These are phyloP conservation scores for Chaetomium olivaceum DNA, from an alignment of 2,329 filamentous ascomycete species.

Conservation along the genomic window DNA sequence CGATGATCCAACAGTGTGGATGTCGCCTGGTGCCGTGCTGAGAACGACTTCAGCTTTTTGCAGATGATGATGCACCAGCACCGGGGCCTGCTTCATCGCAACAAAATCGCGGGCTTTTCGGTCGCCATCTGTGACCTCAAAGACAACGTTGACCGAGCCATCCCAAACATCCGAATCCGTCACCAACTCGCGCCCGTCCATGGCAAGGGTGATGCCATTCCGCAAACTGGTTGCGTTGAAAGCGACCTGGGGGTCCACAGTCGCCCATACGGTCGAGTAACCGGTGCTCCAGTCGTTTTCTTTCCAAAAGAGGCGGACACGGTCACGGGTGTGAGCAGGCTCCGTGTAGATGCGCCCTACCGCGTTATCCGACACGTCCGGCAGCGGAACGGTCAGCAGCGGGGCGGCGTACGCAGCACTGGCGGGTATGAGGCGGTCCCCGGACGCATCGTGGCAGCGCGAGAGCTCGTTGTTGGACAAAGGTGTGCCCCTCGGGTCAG, in stretches of 20 bases:
- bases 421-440: background rate
- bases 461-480: conserved; percentile 10
- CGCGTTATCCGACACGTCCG: background rate
- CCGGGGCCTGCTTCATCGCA: conserved; percentile 40
- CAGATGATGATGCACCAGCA: conserved; percentile 43
- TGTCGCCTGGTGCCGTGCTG: conserved; percentile 9
- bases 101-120: conserved; percentile 34
- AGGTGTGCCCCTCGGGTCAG: conserved; percentile 3
- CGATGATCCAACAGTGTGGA: background rate
- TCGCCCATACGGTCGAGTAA: background rate
- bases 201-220: conserved; percentile 39
- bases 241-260: conserved; percentile 33
- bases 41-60: conserved; percentile 33
- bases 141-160: conserved; percentile 34
- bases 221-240: conserved; percentile 37
- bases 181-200: conserved; percentile 40
- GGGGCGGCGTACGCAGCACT: conserved; percentile 7
- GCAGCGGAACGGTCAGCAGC: background rate
- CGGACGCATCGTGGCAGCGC: conserved; percentile 8
- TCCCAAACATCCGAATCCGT: conserved; percentile 35
- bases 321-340: background rate
- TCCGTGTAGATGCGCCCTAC: conserved; percentile 6
- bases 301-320: conserved; percentile 14
- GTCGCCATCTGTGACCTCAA: conserved; percentile 35
- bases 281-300: conserved; percentile 31